A percentile compares a stretch with the other conserved stretches of the same genome.
These are phyloP conservation scores for Gliomastix tumulicola DNA, from an alignment of 2,329 filamentous ascomycete species.

Conservation along the genomic window DNA sequence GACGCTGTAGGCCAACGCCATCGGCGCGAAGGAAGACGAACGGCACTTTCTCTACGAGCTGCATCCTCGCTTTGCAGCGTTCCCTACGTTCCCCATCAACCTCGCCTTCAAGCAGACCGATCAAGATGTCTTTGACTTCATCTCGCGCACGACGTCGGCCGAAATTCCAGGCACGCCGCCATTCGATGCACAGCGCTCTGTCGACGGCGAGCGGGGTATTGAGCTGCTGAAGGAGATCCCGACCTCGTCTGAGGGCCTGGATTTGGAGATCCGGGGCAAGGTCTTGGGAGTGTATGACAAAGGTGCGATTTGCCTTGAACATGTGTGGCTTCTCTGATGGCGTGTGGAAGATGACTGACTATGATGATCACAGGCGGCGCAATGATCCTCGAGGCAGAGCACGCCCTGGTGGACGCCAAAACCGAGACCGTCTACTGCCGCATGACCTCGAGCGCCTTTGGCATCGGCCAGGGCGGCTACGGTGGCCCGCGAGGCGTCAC, in stretches of 20 bases:
- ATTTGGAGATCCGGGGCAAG: constrained; percentile 28
- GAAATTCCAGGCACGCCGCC: constrained; percentile 28
- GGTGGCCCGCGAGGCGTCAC: constrained; percentile 30
- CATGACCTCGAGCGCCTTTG: constrained; percentile 30
- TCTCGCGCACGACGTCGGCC: constrained; percentile 21
- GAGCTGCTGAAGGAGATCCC: constrained; percentile 28
- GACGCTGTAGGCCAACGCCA: constrained; percentile 32
- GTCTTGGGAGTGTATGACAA: constrained; percentile 39
- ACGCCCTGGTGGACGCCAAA: constrained; percentile 27
- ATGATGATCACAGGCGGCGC: constrained; percentile 16
- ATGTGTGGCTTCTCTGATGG: background rate
- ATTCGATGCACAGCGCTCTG: constrained; percentile 30
- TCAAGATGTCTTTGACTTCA: constrained; percentile 35
- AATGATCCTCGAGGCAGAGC: constrained; percentile 33
- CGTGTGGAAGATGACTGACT: background rate
- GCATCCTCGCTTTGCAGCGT: constrained; percentile 32
- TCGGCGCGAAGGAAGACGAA: constrained; percentile 27
- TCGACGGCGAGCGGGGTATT: constrained; percentile 32
- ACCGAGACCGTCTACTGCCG: constrained; percentile 28
- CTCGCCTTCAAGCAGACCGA: constrained; percentile 36
- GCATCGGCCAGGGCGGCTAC: constrained; percentile 37
- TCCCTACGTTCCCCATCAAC: constrained; percentile 39
- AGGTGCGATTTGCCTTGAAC: constrained; percentile 6
- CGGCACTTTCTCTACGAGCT: constrained; percentile 36
- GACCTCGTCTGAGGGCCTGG: constrained; percentile 21